A percentile compares a stretch with the other conserved stretches of the same genome.
phyloP scores from a whole-genome alignment of 2,329 filamentous ascomycete genomes.

The Fusarium equiseti region DNA sequence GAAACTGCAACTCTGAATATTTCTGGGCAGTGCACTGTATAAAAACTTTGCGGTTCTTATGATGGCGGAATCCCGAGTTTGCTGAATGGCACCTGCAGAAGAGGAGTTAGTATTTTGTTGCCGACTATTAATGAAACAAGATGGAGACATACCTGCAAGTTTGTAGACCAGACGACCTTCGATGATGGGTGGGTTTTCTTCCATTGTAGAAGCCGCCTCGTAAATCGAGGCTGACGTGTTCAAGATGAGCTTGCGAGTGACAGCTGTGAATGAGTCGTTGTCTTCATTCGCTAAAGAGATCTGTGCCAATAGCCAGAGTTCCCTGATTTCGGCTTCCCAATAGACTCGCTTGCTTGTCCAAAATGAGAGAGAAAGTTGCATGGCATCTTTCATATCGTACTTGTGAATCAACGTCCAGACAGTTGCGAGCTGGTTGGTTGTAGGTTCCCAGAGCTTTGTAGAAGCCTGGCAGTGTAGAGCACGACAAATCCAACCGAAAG shows the following conservation, averaged over 20 bases:
- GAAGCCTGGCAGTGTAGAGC: slow-evolving; percentile 5
- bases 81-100: too few species aligned
- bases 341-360: background rate
- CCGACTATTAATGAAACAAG: too few species aligned
- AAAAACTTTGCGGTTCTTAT: too few species aligned
- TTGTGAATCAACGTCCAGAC: slow-evolving; percentile 4
- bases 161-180: too few species aligned
- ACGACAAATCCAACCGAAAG: slow-evolving; percentile 1
- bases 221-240: accelerated
- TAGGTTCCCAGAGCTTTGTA: slow-evolving; percentile 2
- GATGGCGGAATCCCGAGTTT: too few species aligned
- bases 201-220: too few species aligned
- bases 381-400: slow-evolving; percentile 5
- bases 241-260: background rate
- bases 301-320: background rate
- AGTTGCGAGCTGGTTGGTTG: accelerated
- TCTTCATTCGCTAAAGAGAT: background rate
- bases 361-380: slow-evolving; percentile 1
- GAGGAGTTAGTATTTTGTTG: too few species aligned
- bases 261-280: background rate
- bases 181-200: too few species aligned
- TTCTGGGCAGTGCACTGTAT: too few species aligned
- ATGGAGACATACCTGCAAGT: too few species aligned
- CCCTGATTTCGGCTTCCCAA: too few species aligned
- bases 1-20: too few species aligned